Percentiles rank a stretch among this genome's conserved stretches.
Evolutionary conservation across 768 basidiomycete genomes (phyloP).

Genomic region (Rubroboletus satanas): DNA sequence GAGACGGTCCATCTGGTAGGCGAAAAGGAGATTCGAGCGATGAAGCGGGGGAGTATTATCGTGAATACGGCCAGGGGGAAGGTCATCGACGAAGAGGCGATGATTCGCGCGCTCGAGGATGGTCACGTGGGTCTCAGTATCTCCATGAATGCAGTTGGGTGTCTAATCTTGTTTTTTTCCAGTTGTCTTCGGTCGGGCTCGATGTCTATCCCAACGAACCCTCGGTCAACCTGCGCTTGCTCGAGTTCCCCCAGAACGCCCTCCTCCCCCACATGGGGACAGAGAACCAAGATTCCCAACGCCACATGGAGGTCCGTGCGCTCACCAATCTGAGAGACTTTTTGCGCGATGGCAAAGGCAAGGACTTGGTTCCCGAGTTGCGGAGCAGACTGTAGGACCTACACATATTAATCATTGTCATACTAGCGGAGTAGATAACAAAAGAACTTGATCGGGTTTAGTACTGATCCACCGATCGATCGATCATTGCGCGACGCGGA

Average conservation of each 20-base stretch:
- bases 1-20: constrained; percentile 74
- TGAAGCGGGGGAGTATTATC: constrained; percentile 76
- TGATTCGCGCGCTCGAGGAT: constrained; percentile 80
- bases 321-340: constrained; percentile 73
- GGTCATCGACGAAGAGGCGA: constrained; percentile 81
- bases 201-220: constrained; percentile 90
- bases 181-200: constrained; percentile 52
- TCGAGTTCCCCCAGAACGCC: constrained; percentile 79
- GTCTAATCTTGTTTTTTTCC: neutral
- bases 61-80: constrained; percentile 92
- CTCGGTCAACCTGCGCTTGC: constrained; percentile 67
- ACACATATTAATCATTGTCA: neutral
- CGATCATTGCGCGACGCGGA: neutral
- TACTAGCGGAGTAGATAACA: neutral
- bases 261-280: constrained; percentile 93
- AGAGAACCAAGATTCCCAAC: constrained; percentile 75
- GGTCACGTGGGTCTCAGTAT: constrained; percentile 87
- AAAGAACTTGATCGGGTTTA: neutral
- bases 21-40: constrained; percentile 67
- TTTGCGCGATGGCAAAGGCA: constrained; percentile 57
- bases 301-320: constrained; percentile 82
- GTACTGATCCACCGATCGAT: neutral
- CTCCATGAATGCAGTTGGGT: no score
- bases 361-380: constrained; percentile 63
- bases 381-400: constrained; percentile 16